phyloP scores from a whole-genome alignment of 2,329 filamentous ascomycete species.

The Thielaviopsis ethacetica region DNA sequence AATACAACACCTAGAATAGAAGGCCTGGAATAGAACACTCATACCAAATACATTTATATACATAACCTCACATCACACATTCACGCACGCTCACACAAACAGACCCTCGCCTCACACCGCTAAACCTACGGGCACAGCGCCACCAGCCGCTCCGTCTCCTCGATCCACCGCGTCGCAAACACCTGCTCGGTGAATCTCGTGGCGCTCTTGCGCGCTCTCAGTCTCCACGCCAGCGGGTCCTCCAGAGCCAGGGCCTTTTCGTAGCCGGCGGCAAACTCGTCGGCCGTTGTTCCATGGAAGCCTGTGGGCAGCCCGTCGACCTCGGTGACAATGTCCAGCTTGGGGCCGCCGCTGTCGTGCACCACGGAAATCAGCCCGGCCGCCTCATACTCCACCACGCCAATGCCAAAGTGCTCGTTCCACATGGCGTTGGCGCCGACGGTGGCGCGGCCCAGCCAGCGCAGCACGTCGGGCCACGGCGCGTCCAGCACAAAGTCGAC shows the following conservation, averaged over 20 bases:
- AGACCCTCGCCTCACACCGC: no score
- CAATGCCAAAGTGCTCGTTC: constrained; percentile 99
- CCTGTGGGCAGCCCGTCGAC: constrained; percentile 65
- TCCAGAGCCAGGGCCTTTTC: constrained; percentile 56
- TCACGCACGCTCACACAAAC: no score
- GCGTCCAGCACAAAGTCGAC: constrained; percentile 86
- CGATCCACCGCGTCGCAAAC: constrained; percentile 66
- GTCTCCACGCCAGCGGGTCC: constrained; percentile 58
- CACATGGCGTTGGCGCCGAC: constrained; percentile 97
- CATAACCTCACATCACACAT: no score
- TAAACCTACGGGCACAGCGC: constrained; percentile 19
- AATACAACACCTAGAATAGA: no score
- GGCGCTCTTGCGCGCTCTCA: constrained; percentile 61
- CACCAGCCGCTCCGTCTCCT: constrained; percentile 58
- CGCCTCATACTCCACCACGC: constrained; percentile 94
- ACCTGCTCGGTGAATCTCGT: constrained; percentile 75
- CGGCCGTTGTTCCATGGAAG: constrained; percentile 65
- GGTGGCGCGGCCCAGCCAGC: constrained; percentile 58
- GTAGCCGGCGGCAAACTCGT: constrained; percentile 69
- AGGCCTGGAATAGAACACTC: no score
- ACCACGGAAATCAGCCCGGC: constrained; percentile 87
- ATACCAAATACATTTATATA: no score
- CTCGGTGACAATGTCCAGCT: constrained; percentile 77
- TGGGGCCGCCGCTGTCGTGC: constrained; percentile 83
- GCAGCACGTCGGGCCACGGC: constrained; percentile 71